phyloP scores from a whole-genome alignment of 2,329 filamentous ascomycete species.

The Graphilbum fragrans region DNA sequence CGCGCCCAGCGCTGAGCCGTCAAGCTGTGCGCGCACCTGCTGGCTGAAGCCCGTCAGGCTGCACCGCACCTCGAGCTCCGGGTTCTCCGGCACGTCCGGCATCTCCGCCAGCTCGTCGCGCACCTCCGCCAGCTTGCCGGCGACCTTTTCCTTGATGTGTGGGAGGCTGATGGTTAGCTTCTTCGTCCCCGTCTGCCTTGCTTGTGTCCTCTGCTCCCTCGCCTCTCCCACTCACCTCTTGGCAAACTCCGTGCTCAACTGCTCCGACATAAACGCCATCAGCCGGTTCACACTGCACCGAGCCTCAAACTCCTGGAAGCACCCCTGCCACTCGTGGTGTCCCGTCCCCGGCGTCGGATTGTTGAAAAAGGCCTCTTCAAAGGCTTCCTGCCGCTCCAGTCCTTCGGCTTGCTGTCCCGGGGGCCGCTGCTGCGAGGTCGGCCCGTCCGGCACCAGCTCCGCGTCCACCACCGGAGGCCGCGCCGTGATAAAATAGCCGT shows the following conservation, averaged over 20 bases:
- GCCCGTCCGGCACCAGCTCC: conserved; percentile 2
- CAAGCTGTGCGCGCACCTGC: conserved; percentile 37
- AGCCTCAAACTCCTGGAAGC: conserved; percentile 33
- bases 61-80: conserved; percentile 51
- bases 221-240: conserved; percentile 34
- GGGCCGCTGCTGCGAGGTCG: conserved; percentile 1
- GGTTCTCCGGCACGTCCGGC: conserved; percentile 56
- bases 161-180: conserved; percentile 16
- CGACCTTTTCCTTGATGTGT: conserved; percentile 38
- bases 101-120: conserved; percentile 41
- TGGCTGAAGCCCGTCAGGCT: conserved; percentile 46
- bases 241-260: conserved; percentile 40
- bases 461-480: conserved; percentile 34
- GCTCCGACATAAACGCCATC: conserved; percentile 37
- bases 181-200: too few relatives aligned
- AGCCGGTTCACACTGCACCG: conserved; percentile 42
- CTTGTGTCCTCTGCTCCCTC: too few relatives aligned
- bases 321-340: conserved; percentile 31
- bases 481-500: conserved; percentile 73
- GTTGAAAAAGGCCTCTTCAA: conserved; percentile 41
- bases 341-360: conserved; percentile 13
- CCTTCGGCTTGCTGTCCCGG: conserved; percentile 22
- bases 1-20: conserved; percentile 30
- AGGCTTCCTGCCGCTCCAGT: conserved; percentile 36
- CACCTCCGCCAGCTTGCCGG: conserved; percentile 36